phyloP scores from a whole-genome alignment of 371 early-diverging fungal species.

The Nematocida major region DNA sequence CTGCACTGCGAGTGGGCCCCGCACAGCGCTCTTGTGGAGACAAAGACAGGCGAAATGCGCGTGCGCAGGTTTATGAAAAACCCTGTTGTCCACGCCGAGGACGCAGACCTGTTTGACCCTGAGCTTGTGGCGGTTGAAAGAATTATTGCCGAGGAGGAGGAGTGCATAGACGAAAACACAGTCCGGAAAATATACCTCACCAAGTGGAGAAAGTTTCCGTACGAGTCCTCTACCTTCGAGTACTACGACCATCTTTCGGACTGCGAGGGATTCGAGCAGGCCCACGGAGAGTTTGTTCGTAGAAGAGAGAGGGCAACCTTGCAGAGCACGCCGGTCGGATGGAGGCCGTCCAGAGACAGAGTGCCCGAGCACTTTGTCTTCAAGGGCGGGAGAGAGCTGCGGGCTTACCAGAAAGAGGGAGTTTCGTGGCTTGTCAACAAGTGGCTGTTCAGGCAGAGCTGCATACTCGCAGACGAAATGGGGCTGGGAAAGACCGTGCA shows the following conservation, averaged over 20 bases:
- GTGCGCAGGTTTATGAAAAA: slow-evolving; percentile 65
- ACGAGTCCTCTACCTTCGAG: slow-evolving; percentile 81
- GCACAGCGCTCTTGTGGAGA: slow-evolving; percentile 68
- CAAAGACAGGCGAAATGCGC: slow-evolving; percentile 71
- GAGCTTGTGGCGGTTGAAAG: slow-evolving; percentile 61
- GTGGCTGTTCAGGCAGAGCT: slow-evolving; percentile 86
- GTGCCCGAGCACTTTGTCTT: slow-evolving; percentile 32
- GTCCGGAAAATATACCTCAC: slow-evolving; percentile 67
- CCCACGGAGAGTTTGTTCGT: slow-evolving; percentile 55
- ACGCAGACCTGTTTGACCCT: slow-evolving; percentile 55
- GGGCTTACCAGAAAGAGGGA: slow-evolving; percentile 89
- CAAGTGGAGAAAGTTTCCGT: slow-evolving; percentile 81
- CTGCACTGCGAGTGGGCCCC: slow-evolving; percentile 77
- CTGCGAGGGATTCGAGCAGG: slow-evolving; percentile 65
- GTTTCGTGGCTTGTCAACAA: slow-evolving; percentile 96
- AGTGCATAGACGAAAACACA: slow-evolving; percentile 11
- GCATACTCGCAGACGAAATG: slow-evolving; percentile 98
- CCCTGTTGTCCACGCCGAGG: slow-evolving; percentile 2
- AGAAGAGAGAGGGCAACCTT: slow-evolving; percentile 55
- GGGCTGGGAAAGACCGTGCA: slow-evolving; percentile 97
- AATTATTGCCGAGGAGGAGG: slow-evolving; percentile 60
- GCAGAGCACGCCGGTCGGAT: slow-evolving; percentile 53
- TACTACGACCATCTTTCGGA: slow-evolving; percentile 67
- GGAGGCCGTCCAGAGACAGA: slow-evolving; percentile 61
- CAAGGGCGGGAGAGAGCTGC: slow-evolving; percentile 65